Evolutionary conservation across 345 rosid species (phyloP), one percentile per base, ranked within the genome.

Genomic region (Populus ilicifolia): DNA sequence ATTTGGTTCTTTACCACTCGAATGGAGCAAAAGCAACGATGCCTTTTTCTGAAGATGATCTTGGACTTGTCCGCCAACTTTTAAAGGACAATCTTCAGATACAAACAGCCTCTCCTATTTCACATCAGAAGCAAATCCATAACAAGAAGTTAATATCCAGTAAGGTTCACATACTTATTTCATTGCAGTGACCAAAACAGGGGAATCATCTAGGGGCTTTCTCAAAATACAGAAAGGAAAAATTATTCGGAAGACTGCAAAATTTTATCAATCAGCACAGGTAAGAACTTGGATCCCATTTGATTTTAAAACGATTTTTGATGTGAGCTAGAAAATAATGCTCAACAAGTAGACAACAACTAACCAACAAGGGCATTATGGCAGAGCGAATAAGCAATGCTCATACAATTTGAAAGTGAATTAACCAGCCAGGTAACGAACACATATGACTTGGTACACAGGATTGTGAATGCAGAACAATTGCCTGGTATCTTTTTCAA

Each of bases 101-200:
- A 75, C 62, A 80, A 89, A 89, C 38, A 81, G 59, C 88, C 75
- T 88, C 73, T 88, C 91, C 94, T 91, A 69, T 62, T 48, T 46
- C 59, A 65, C 62, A 17, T 46, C 29, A 63, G 23, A 69, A 39
- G 67, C 75, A 76, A 81, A 38, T 64, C 59, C 5, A 21, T 9
- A 14, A 35, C 74, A 20, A 70, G 35, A 17, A 35, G 23, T 75
- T 35, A 67, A 10, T 38, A n/a, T 27, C 35, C 12, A 38, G 59
- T 35, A 33, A 11, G 29, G 25, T n/a, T 59, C 25, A 9, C 29
- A 59, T 21, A 59, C 38, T 33, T 74, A 17, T 6, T 59, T 61
- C 30, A 43, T 65, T 25, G n/a, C 70, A 65, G 12, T 4, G 65
- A 17, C 41, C 48, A 63, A 44, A 33, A 48, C 5, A 61, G 21